Evolutionary conservation across 345 rosid species (phyloP).

Genomic region (Gynandropsis gynandra): DNA sequence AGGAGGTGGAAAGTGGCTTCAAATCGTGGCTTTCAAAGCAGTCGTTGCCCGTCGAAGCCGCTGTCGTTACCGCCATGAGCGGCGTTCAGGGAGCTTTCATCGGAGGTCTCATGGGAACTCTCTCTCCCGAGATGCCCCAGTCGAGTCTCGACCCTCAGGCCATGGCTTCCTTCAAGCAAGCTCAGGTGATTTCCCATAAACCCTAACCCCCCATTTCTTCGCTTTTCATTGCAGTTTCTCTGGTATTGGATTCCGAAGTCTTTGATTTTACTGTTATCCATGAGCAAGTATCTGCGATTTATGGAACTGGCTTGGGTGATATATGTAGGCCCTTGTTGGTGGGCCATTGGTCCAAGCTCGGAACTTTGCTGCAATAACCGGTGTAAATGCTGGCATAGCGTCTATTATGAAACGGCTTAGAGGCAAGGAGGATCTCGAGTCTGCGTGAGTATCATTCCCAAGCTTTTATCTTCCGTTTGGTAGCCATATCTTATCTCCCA

Average conservation of each 20-base stretch:
- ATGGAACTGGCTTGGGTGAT: background rate
- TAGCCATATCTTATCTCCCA: background rate
- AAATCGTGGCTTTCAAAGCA: conserved; percentile 72
- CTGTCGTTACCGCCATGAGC: conserved; percentile 65
- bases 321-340: conserved; percentile 65
- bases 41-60: conserved; percentile 67
- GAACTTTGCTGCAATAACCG: conserved; percentile 86
- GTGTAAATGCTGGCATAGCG: conserved; percentile 88
- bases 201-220: conserved; percentile 11
- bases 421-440: conserved; percentile 92
- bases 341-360: conserved; percentile 95
- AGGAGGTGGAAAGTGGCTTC: conserved; percentile 57
- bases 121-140: conserved; percentile 50
- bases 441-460: conserved; percentile 43
- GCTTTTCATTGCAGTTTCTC: background rate
- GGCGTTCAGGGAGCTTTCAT: conserved; percentile 77
- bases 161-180: conserved; percentile 79
- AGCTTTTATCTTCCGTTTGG: background rate
- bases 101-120: conserved; percentile 71
- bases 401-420: conserved; percentile 77
- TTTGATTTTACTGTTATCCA: background rate
- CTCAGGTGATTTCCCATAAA: conserved; percentile 47
- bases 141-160: conserved; percentile 62
- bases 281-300: background rate
- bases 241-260: background rate